These are phyloP conservation scores for Gymnopilus dilepis DNA, from an alignment of 768 basidiomycete genomes.

Conservation along the genomic window DNA sequence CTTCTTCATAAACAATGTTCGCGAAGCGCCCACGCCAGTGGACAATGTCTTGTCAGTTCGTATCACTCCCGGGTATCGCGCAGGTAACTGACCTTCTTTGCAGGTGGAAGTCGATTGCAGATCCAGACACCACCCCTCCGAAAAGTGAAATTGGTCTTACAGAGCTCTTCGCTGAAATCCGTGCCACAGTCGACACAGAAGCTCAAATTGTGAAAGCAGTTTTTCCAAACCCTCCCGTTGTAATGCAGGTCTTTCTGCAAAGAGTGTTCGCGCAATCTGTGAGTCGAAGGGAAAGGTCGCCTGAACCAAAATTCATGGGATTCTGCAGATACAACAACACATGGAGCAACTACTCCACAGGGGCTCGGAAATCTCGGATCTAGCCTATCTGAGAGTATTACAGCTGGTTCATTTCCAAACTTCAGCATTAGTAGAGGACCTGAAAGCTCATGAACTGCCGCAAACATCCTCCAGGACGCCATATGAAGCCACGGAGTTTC, in stretches of 20 bases:
- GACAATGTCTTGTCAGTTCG: conserved; percentile 60
- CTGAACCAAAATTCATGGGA: not conserved
- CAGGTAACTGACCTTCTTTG: conserved; percentile 1
- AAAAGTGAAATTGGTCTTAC: conserved; percentile 79
- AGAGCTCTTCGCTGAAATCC: conserved; percentile 85
- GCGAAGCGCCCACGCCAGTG: conserved; percentile 59
- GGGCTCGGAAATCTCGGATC: conserved; percentile 77
- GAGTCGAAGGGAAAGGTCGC: conserved; percentile 30
- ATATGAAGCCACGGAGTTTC: conserved; percentile 65
- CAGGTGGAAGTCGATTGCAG: conserved; percentile 84
- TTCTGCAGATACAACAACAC: conserved; percentile 89
- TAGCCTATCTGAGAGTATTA: conserved; percentile 89
- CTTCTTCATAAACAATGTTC: conserved; percentile 96
- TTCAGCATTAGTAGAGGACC: conserved; percentile 82
- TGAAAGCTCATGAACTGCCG: conserved; percentile 89
- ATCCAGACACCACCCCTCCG: conserved; percentile 80
- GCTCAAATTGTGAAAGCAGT: conserved; percentile 98
- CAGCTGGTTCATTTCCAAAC: conserved; percentile 86
- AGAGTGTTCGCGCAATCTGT: conserved; percentile 98
- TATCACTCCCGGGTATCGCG: not conserved
- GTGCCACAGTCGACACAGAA: conserved; percentile 91
- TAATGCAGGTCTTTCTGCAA: conserved; percentile 98
- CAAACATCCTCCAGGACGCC: conserved; percentile 68
- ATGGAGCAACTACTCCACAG: conserved; percentile 87
- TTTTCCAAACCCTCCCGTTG: conserved; percentile 93